These are phyloP conservation scores for Margaritispora aquatica DNA, from an alignment of 495 filamentous ascomycete species.

Conservation along the genomic window DNA sequence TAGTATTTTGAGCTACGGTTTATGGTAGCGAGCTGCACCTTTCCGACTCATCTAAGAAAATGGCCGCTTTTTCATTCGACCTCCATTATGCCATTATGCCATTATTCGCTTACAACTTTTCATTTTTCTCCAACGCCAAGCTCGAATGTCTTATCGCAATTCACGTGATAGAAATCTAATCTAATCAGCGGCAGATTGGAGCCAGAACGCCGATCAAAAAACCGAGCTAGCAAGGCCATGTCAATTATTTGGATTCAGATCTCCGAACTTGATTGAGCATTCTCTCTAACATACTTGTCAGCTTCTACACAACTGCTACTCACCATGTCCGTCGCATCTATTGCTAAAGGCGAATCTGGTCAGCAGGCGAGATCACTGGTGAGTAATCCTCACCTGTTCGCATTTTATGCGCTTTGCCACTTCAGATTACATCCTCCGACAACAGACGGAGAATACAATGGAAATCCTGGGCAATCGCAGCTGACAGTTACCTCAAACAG, in stretches of 20 bases:
- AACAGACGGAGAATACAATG: neutral
- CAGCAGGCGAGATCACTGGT: constrained; percentile 55
- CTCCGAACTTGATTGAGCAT: too few relatives aligned
- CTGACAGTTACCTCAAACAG: constrained; percentile 34
- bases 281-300: too few relatives aligned
- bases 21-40: too few relatives aligned
- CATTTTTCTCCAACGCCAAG: too few relatives aligned
- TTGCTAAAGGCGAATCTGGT: constrained; percentile 54
- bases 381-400: neutral
- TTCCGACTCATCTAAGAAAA: too few relatives aligned
- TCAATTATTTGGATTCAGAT: constrained; percentile 3
- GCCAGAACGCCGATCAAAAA: neutral
- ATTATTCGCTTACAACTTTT: too few relatives aligned
- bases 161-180: constrained; percentile 5
- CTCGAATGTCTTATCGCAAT: too few relatives aligned
- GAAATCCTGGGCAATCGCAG: neutral
- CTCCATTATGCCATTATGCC: too few relatives aligned
- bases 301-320: neutral
- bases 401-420: neutral
- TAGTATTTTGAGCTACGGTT: too few relatives aligned
- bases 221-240: neutral
- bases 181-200: constrained; percentile 1
- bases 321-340: constrained; percentile 40
- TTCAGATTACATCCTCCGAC: neutral
- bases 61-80: too few relatives aligned